Evolutionary conservation across 2,329 filamentous ascomycete species (phyloP).

Genomic region (Colletotrichum eleusines): DNA sequence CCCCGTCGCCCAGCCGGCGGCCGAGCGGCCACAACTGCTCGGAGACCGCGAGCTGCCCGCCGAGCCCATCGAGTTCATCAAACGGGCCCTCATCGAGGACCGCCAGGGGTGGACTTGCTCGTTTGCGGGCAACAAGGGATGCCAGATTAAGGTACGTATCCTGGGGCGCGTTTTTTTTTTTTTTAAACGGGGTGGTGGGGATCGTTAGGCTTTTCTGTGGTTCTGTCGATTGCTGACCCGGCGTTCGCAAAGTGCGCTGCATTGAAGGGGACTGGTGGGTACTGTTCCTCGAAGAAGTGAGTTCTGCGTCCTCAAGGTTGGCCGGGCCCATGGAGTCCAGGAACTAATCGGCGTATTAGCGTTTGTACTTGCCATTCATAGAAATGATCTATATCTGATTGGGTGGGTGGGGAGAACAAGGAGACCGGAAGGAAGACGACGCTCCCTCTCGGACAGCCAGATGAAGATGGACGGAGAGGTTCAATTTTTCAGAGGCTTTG

Average conservation of each 20-base stretch:
- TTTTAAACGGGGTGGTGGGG: no score
- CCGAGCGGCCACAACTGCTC: not conserved
- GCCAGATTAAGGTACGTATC: not conserved
- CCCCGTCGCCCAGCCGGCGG: not conserved
- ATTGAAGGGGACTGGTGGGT: not conserved
- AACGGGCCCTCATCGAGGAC: not conserved
- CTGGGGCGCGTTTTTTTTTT: no score
- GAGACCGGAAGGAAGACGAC: not conserved
- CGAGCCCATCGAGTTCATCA: not conserved
- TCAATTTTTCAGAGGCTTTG: not conserved
- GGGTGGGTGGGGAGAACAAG: not conserved
- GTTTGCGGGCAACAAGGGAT: not conserved
- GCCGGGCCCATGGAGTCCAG: not conserved
- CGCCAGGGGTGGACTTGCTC: not conserved
- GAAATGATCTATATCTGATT: not conserved
- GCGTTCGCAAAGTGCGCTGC: not conserved
- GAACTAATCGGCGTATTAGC: not conserved
- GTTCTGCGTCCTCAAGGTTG: not conserved
- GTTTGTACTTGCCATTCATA: not conserved
- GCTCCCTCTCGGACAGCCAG: not conserved
- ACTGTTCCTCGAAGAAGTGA: not conserved
- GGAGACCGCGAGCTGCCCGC: not conserved
- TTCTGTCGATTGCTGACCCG: not conserved
- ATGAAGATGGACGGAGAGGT: not conserved
- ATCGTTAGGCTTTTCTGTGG: not conserved